phyloP scores from a whole-genome alignment of 345 rosid species.

The Eucalyptus victrix region DNA sequence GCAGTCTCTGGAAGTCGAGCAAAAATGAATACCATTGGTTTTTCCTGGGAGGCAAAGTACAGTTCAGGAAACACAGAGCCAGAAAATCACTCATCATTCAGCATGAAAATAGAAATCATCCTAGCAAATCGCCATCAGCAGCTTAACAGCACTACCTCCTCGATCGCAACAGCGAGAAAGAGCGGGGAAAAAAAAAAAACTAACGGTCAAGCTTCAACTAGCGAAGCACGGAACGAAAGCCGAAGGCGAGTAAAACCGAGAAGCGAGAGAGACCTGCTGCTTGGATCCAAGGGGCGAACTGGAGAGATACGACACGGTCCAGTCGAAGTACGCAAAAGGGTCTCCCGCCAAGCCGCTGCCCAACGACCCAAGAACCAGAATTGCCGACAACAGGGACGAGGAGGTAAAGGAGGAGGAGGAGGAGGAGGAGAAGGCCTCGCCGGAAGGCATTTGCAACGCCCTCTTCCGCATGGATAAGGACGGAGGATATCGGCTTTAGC shows the following conservation, averaged over 20 bases:
- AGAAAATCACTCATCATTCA: background rate
- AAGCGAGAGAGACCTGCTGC: conserved; percentile 38
- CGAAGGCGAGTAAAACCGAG: background rate
- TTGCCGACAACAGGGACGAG: background rate
- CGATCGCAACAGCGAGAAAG: background rate
- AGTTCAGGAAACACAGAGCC: background rate
- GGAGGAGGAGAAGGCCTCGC: background rate
- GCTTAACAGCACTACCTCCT: background rate
- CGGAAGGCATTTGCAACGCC: conserved; percentile 31
- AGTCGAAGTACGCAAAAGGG: conserved; percentile 73
- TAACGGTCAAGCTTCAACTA: background rate
- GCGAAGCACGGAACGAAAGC: background rate
- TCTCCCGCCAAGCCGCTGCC: conserved; percentile 31
- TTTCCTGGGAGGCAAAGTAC: background rate
- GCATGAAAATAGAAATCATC: background rate
- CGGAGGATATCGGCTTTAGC: background rate
- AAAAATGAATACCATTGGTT: background rate
- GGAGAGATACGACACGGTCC: conserved; percentile 78
- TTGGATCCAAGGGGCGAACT: conserved; percentile 60
- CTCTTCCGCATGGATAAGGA: background rate
- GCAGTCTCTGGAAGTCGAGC: background rate
- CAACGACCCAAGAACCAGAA: conserved; percentile 5
- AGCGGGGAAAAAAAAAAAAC: background rate
- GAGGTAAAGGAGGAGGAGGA: background rate
- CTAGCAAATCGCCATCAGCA: background rate